Base-by-base conservation (phyloP, 805 yeast genomes). In the Myxozyma monticola region DNA sequence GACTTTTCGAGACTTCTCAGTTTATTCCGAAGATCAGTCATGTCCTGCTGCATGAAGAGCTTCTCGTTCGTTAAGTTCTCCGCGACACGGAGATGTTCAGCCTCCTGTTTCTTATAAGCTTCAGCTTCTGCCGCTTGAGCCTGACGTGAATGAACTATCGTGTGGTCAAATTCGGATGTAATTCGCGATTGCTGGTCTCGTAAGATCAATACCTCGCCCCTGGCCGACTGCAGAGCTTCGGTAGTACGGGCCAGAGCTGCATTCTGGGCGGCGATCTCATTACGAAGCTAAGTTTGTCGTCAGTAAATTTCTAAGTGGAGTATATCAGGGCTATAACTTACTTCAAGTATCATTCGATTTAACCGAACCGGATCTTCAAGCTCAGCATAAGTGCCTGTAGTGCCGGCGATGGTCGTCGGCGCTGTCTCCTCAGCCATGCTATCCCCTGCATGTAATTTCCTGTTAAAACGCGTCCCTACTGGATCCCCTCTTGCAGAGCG, bases 151-250 rank as follows among this genome's bases (percentile, higher is more conserved):
- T 66, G 62, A 4, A 62, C 56, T 3, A 67, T 56, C 20, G 65
- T 66, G 4, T 60, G 55, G 3, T 54, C 51, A 43, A 68, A 68
- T 6, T 49, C 51, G 28, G 60, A 52, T 21, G 36, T 60, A 42
- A 31, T 50, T 50, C 76, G 74, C 18, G 75, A 68, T 18, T 85
- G 68, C 59, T 82, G 87, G 8, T 83, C 79, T 47, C 95, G 72
- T 15, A 90, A 71, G 30, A 89, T 82, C 12, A 93, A 82, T 31
- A 86, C 81, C 62, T 90, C 96, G 2, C 97, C 97, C 48, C 78
- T 78, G 4, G 87, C 84, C 30, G 75, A 69, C 47, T 71, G 73
- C n/a, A 81, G 56, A 35, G 70, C 69, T 39, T 45, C 62, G 53
- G 48, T 61, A 57, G 60, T 62, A 62, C 48, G 66, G 42, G 53